A percentile compares a stretch with the other conserved stretches of the same genome.
Evolutionary conservation across 2,329 filamentous ascomycete genomes (phyloP).

Genomic region (Botryosphaeria dothidea): DNA sequence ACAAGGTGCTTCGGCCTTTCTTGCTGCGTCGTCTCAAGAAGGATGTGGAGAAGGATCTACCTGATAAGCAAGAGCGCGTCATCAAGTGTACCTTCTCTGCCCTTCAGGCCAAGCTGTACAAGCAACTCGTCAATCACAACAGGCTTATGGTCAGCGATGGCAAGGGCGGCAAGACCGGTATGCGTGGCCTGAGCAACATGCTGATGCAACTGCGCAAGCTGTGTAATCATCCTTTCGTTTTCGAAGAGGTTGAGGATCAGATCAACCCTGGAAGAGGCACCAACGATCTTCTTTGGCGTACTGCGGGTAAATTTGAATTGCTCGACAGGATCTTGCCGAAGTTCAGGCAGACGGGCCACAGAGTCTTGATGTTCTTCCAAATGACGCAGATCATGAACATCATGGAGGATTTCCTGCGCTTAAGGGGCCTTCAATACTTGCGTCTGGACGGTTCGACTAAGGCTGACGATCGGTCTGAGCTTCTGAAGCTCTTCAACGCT

Average conservation of each 20-base stretch:
- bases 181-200: constrained; percentile 98
- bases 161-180: constrained; percentile 90
- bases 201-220: constrained; percentile 99
- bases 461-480: constrained; percentile 91
- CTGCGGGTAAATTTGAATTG: constrained; percentile 94
- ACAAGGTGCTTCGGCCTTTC: constrained; percentile 97
- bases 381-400: constrained; percentile 99
- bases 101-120: constrained; percentile 90
- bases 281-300: constrained; percentile 94
- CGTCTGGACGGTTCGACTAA: constrained; percentile 97
- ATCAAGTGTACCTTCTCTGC: constrained; percentile 99
- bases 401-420: constrained; percentile 96
- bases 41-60: constrained; percentile 97
- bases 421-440: constrained; percentile 80
- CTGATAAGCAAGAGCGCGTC: constrained; percentile 98
- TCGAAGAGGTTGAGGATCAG: constrained; percentile 95
- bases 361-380: constrained; percentile 99
- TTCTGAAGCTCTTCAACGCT: constrained; percentile 86
- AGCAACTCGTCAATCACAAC: constrained; percentile 95
- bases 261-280: constrained; percentile 89
- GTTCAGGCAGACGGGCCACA: constrained; percentile 86
- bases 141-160: constrained; percentile 92
- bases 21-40: constrained; percentile 97
- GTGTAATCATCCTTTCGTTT: constrained; percentile 98
- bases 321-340: constrained; percentile 91